Evolutionary conservation across 768 basidiomycete genomes (phyloP).

Genomic region (Auricularia cornea): DNA sequence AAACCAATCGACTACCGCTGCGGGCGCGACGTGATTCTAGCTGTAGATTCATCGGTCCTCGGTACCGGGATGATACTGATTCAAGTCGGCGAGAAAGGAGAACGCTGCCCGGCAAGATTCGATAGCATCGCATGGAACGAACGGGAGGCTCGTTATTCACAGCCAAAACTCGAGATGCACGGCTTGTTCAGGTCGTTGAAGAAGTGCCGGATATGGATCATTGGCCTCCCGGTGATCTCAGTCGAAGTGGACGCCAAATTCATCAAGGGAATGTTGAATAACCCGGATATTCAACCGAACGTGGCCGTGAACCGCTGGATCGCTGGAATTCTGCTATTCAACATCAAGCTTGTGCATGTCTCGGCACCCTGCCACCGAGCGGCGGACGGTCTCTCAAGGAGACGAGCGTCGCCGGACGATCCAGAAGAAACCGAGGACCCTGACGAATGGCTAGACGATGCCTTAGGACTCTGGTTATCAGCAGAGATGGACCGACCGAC

Average conservation of each 20-base stretch:
- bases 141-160: conserved; percentile 9
- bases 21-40: conserved; percentile 10
- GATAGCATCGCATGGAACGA: conserved; percentile 23
- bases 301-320: conserved; percentile 13
- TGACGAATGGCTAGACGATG: not conserved
- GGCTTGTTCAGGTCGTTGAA: conserved; percentile 21
- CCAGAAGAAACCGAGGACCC: not conserved
- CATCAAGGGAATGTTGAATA: conserved; percentile 24
- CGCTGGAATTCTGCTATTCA: conserved; percentile 6
- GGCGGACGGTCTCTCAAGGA: conserved; percentile 25
- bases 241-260: conserved; percentile 17
- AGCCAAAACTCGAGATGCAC: conserved; percentile 16
- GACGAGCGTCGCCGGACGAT: not conserved
- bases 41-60: conserved; percentile 18
- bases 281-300: conserved; percentile 13
- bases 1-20: conserved; percentile 26
- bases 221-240: not conserved
- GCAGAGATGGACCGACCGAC: no score
- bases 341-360: conserved; percentile 15
- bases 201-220: conserved; percentile 13
- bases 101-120: conserved; percentile 23
- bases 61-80: conserved; percentile 19
- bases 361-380: conserved; percentile 18
- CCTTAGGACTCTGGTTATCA: not conserved
- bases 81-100: conserved; percentile 15